Base-by-base conservation (phyloP, 192 early-diverging fungal genomes). In the Lunasporangiospora selenospora region DNA sequence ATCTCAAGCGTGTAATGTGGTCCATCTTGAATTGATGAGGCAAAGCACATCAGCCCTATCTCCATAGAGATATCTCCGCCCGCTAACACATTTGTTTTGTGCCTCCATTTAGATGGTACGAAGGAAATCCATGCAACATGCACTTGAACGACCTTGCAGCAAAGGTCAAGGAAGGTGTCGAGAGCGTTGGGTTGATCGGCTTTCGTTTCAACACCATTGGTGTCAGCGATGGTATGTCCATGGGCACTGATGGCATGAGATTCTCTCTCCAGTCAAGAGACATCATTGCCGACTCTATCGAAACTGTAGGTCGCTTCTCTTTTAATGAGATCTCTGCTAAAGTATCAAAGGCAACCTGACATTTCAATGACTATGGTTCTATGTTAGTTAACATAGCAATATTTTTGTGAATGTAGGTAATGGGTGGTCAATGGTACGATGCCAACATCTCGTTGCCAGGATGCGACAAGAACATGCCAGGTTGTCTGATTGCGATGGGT, bases 121-220 rank as follows among this genome's bases (percentile, higher is more conserved):
- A 99, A 75, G 98, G 98, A 58, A 99, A 99, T 80, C 95, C 98
- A 8, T 99, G 98, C 84, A 99, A 99, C 80, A 99, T 99, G 98
- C 98, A 99, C 58, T 83, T 99, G 34, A 77, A 90, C 51, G 92
- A 97, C 65, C 83, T 99, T 15, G 83, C 96, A 8, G 83, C 44
- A n/a, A 81, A 90, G 52, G 95, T 99, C 55, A 99, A 99, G 75
- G 85, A 93, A 62, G 96, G 96, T 60, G 96, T 99, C 31, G 62
- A 88, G 70, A 79, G 89, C 6, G 93, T 93, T 9, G 92, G 94
- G 6, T 81, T 99, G 38, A 87, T 97, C 37, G 96, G 96, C 10
- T 95, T 90, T 75, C 90, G 96, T 18, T 99, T 99, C 88, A 99
- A 98, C 85, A 98, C 96, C 1, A 89, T 99, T 51, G 98, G 98